Conservation (phyloP, 2,329 filamentous ascomycete species). For the Clarireedia sp. region DNA sequence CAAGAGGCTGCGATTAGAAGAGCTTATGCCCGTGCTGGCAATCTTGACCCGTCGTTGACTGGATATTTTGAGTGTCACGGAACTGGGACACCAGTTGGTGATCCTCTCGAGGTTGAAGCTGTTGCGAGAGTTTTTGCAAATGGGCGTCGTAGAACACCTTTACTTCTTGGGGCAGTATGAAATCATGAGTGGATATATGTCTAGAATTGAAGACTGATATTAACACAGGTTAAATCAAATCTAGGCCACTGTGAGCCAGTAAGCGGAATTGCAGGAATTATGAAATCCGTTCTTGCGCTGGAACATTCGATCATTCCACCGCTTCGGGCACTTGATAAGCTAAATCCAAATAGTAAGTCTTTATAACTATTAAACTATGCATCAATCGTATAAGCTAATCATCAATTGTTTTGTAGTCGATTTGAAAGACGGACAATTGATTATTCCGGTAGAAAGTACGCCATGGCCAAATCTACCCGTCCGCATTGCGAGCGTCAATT, state of each 20-base stretch:
- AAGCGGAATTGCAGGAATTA: not conserved
- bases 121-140: too few relatives aligned
- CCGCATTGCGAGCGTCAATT: not conserved
- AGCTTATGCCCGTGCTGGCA: not conserved
- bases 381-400: not conserved
- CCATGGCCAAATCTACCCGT: slow-evolving; percentile 22
- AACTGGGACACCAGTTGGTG: too few relatives aligned
- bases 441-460: not conserved
- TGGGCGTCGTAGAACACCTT: too few relatives aligned
- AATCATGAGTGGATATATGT: too few relatives aligned
- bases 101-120: too few relatives aligned
- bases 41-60: too few relatives aligned
- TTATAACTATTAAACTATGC: not conserved
- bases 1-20: slow-evolving; percentile 26
- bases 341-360: not conserved
- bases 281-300: not conserved
- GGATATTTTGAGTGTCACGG: too few relatives aligned
- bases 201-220: too few relatives aligned
- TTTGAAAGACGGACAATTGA: not conserved
- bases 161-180: too few relatives aligned
- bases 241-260: slow-evolving; percentile 4
- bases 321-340: not conserved
- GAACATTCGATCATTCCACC: not conserved
- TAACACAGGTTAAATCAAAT: not conserved
- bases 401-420: not conserved